phyloP scores from a whole-genome alignment of 1,284 basidiomycete species.

The Fomitopsis betulina region DNA sequence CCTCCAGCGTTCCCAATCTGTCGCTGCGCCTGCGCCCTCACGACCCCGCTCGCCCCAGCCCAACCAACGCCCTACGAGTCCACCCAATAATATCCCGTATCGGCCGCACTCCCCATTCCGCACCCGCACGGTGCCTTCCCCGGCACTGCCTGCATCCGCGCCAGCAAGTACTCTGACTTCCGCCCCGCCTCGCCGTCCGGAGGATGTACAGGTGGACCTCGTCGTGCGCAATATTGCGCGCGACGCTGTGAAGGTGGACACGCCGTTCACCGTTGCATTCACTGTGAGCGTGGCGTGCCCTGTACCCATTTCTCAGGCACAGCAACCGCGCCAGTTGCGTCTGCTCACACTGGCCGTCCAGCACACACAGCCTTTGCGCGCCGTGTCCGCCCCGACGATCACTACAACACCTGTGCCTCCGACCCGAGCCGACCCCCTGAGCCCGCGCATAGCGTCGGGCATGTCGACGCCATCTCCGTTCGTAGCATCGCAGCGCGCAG shows the following conservation, averaged over 20 bases:
- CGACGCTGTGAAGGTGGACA: slow-evolving; percentile 42
- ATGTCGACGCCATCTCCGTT: slow-evolving; percentile 46
- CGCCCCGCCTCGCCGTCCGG: slow-evolving; percentile 10
- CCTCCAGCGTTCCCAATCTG: slow-evolving; percentile 50
- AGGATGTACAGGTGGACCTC: slow-evolving; percentile 57
- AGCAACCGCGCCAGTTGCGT: slow-evolving; percentile 31
- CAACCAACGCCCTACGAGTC: slow-evolving; percentile 39
- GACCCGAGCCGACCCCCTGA: slow-evolving; percentile 31
- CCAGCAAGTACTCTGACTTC: neutral
- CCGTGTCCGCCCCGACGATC: slow-evolving; percentile 16
- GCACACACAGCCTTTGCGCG: slow-evolving; percentile 45
- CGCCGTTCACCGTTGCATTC: slow-evolving; percentile 53
- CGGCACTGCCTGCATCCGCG: neutral
- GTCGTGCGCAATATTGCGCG: slow-evolving; percentile 47
- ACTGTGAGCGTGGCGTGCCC: slow-evolving; percentile 44
- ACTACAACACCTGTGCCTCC: slow-evolving; percentile 9
- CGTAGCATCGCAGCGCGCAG: slow-evolving; percentile 30
- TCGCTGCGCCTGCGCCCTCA: slow-evolving; percentile 34
- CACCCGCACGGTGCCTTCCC: slow-evolving; percentile 30
- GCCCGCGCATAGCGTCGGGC: slow-evolving; percentile 41
- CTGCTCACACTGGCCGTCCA: slow-evolving; percentile 56
- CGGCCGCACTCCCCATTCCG: slow-evolving; percentile 56
- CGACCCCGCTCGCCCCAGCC: slow-evolving; percentile 51
- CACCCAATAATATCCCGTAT: slow-evolving; percentile 31
- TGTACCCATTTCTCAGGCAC: slow-evolving; percentile 25